Base-by-base conservation (phyloP, 306 rosid genomes). In the Aeschynomene evenia region DNA sequence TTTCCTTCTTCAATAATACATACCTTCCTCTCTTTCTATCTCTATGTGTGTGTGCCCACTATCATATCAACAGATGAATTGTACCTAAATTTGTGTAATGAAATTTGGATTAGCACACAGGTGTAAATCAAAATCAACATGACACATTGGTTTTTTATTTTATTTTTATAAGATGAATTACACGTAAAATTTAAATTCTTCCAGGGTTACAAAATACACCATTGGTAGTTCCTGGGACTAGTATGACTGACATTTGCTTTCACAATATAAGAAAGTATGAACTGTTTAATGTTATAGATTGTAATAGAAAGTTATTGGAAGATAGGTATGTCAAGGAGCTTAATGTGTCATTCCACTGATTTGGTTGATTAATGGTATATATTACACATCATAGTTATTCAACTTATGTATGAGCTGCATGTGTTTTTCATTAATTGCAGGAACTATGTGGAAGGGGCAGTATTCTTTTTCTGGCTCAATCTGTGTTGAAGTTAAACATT, bases 371-470 rank as follows among this genome's bases (percentile, higher is more conserved):
- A 65, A 21, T 58, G 26, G 42, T 14, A 63, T 39, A 59, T 7
- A 12, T 21, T 73, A 52, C 42, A 9, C 72, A 46, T 68, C 45
- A 24, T 63, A 16, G 39, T 68, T 55, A 34, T 71, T 16, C 31
- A 7, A n/a, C 58, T 19, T 34, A 29, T 71, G 29, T 49, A 64
- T 66, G 26, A 58, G 51, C 46, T 66, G 33, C 63, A 15, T 43
- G 22, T 33, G 56, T 65, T 58, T 65, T 74, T 19, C 56, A 37
- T 68, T 68, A 11, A 60, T 83, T 70, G 56, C 90, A 91, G 96
- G 96, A 89, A 61, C 83, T 89, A 19, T 91, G 96, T 82, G 81
- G 85, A 63, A 91, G 85, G 68, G 97, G 97, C 19, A 86, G 96
- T 63, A 80, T 91, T 79, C 86, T 91, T 66, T 83, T 84, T 80